Evolutionary conservation across 1,139 yeast species (phyloP), one percentile per base, ranked within the genome.

Genomic region (Blastobotrys buckinghamii): DNA sequence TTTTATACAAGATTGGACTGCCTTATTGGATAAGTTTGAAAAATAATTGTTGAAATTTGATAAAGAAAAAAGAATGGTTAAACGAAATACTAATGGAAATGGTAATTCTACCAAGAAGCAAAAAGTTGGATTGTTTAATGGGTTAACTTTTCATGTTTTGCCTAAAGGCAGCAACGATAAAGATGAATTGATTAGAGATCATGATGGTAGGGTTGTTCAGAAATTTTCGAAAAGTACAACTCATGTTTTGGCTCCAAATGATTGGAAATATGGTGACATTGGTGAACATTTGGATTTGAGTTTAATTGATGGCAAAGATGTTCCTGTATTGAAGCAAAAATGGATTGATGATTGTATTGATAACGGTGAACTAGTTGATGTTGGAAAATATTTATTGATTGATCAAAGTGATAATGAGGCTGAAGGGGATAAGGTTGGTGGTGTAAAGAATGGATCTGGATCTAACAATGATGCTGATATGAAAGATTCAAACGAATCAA

Each of bases 261-360:
- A 50, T 16, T 51, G 52, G 51, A 44, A 32, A 15, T 50, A 50
- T 4, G 37, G 45, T 22, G 39, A 48, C 22, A 45, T 52, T 9
- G 27, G 49, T 19, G 38, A 48, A 5, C 35, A 46, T 39, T 19
- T 50, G 15, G 43, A 44, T 12, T 20, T 33, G n/a, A 41, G 44
- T 22, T 24, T 42, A 29, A 22, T 42, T n/a, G 38, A 40, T n/a
- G n/a, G n/a, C n/a, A n/a, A n/a, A 3, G 20, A 20, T n/a, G 49
- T 46, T 7, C 42, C 45, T 30, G 52, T 67, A 10, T 55, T 69
- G 17, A 48, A 53, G 16, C 71, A 69, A 27, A 52, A 50, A 1
- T 73, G 76, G 77, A 57, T 69, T 2, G 55, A 68, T 15, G 68
- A 66, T 16, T 69, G 73, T 42, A 63, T 72, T n/a, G 68, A 63